Conservation (phyloP, 2,329 filamentous ascomycete genomes). For the Bipolaris sorokiniana region DNA sequence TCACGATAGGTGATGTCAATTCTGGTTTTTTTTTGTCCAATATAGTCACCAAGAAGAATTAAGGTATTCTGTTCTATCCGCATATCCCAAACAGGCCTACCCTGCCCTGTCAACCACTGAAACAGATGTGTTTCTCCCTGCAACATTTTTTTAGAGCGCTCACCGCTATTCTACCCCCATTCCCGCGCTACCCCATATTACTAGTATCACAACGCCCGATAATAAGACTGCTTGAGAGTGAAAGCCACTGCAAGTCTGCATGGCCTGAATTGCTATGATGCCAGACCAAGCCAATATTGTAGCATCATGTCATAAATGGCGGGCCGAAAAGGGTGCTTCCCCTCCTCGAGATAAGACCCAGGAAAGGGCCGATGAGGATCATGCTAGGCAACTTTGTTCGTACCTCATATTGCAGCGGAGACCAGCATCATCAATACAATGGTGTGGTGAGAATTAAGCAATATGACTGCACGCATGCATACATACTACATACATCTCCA, state of each 20-base stretch:
- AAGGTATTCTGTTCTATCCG: slow-evolving; percentile 6
- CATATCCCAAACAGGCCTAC: background rate
- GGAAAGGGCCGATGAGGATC: slow-evolving; percentile 19
- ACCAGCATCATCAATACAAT: background rate
- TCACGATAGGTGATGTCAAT: slow-evolving; percentile 37
- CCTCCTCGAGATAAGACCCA: slow-evolving; percentile 15
- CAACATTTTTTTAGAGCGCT: slow-evolving; percentile 2
- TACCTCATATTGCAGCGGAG: slow-evolving; percentile 17
- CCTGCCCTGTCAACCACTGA: slow-evolving; percentile 5
- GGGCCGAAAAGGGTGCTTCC: slow-evolving; percentile 19
- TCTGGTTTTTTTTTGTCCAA: slow-evolving; percentile 4
- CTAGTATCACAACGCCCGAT: slow-evolving; percentile 1
- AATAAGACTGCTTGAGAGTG: background rate
- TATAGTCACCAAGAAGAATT: slow-evolving; percentile 3
- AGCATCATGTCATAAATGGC: slow-evolving; percentile 19
- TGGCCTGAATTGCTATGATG: slow-evolving; percentile 5
- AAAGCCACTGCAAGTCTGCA: slow-evolving; percentile 3
- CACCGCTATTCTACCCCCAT: slow-evolving; percentile 16
- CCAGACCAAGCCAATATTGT: slow-evolving; percentile 12
- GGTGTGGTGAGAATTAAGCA: background rate
- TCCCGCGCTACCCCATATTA: background rate
- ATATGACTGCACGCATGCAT: background rate
- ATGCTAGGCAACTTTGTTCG: slow-evolving; percentile 24
- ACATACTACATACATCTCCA: background rate
- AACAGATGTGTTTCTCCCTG: background rate